Conservation (phyloP, 192 early-diverging fungal species). For the Paraglomus brasilianum region DNA sequence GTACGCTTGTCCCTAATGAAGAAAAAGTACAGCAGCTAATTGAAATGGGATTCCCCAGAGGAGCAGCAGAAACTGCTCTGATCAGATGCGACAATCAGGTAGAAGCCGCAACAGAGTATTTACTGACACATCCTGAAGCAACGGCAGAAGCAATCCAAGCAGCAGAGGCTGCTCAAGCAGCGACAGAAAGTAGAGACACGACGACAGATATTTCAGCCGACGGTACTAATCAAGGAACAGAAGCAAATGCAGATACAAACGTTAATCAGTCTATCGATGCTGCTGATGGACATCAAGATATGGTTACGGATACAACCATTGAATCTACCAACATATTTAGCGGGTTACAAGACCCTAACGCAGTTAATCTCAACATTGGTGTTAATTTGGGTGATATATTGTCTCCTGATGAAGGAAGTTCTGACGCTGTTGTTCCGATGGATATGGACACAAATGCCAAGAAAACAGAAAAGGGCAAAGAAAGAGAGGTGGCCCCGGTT, state of each 20-base stretch:
- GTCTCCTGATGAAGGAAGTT: background rate
- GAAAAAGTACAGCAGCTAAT: constrained; percentile 67
- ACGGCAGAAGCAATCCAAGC: constrained; percentile 39
- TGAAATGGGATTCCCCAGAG: constrained; percentile 85
- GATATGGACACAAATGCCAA: constrained; percentile 27
- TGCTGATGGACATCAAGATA: constrained; percentile 22
- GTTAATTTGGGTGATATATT: constrained; percentile 18
- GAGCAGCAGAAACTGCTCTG: constrained; percentile 76
- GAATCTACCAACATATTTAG: constrained; percentile 15
- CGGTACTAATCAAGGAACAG: constrained; percentile 21
- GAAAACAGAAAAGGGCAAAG: constrained; percentile 49
- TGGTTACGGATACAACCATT: background rate
- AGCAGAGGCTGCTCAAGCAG: constrained; percentile 41
- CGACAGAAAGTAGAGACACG: constrained; percentile 40
- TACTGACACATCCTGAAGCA: constrained; percentile 71
- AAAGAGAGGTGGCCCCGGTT: constrained; percentile 44
- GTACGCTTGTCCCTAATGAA: constrained; percentile 56
- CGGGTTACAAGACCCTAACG: constrained; percentile 11
- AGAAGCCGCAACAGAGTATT: constrained; percentile 79
- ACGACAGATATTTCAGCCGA: constrained; percentile 13
- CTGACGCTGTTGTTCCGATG: background rate
- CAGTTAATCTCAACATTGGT: constrained; percentile 29
- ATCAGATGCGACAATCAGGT: constrained; percentile 75
- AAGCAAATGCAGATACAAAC: constrained; percentile 25
- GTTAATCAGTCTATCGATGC: constrained; percentile 27